Percentiles rank a stretch among this genome's conserved stretches.
Conservation (phyloP, 2,329 filamentous ascomycete species). For the Fusarium musae region DNA sequence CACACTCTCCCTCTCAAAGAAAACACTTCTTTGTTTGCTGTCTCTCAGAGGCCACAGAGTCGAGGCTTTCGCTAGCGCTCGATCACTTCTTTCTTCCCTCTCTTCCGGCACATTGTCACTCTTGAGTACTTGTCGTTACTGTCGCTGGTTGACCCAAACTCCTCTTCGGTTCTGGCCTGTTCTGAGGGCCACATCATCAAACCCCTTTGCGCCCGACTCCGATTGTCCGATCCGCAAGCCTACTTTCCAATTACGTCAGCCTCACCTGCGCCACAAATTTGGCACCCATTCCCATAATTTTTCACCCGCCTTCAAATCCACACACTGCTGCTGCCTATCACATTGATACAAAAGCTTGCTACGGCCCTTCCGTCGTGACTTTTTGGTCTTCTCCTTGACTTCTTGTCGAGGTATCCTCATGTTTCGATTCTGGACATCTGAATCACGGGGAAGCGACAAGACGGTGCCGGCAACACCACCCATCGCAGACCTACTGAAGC, state of each 20-base stretch:
- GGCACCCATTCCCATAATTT: slow-evolving; percentile 13
- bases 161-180: slow-evolving; percentile 41
- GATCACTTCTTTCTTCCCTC: slow-evolving; percentile 45
- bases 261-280: slow-evolving; percentile 31
- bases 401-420: slow-evolving; percentile 59
- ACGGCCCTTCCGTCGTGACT: slow-evolving; percentile 35
- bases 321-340: slow-evolving; percentile 31
- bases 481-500: slow-evolving; percentile 49
- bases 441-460: slow-evolving; percentile 67
- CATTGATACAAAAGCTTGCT: slow-evolving; percentile 28
- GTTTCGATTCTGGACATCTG: slow-evolving; percentile 71
- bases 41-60: slow-evolving; percentile 41
- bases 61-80: slow-evolving; percentile 64
- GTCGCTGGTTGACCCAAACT: slow-evolving; percentile 39
- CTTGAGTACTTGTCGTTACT: slow-evolving; percentile 38
- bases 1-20: slow-evolving; percentile 40
- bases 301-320: slow-evolving; percentile 21
- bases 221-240: slow-evolving; percentile 41
- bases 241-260: slow-evolving; percentile 50
- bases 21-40: slow-evolving; percentile 35
- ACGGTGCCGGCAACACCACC: slow-evolving; percentile 56
- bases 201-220: slow-evolving; percentile 45
- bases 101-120: slow-evolving; percentile 32
- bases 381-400: slow-evolving; percentile 27
- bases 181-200: slow-evolving; percentile 50